Base-by-base conservation (phyloP, 1,139 yeast genomes). In the Hyphopichia burtonii region DNA sequence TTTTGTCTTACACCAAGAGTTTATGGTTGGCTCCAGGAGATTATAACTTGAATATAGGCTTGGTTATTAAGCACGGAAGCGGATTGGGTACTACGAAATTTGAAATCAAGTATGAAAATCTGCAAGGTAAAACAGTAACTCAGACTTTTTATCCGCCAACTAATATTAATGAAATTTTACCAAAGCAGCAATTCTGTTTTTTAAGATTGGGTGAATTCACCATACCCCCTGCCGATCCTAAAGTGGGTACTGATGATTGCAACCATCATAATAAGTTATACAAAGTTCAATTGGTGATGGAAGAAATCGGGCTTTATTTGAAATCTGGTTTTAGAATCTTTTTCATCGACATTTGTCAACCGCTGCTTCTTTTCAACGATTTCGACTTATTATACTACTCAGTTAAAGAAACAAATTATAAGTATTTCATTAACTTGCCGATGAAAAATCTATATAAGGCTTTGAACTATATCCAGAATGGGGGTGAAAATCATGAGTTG, bases 1-100 rank as follows among this genome's bases (percentile, higher is more conserved):
- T 78, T 18, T 63, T 81, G 25, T 68, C 76, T 11, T 80, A 74
- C 49, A 51, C 62, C n/a, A 76, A 77, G 45, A 54, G 61, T 0
- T 53, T 80, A 7, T 68, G 74, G 66, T 53, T 81, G n/a, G 65
- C 80, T 0, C 74, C 78, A 0, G 86, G 84, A 2, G 51, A 53
- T 4, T 81, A 81, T 54, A 78, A 77, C 45, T 58, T 74, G 17
- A 71, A 72, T 46, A 66, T 81, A 37, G 85, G 81, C 0, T 53
- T 82, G 16, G 74, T 77, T 4, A 64, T 79, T n/a, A 74, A 76
- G 39, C 69, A 68, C 39, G 79, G 81, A 0, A 66, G 71, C 47
- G 86, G 86, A 0, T 56, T 82, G 22, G 85, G 85, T 1, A 80
- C 85, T 9, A 77, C 83, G 14, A 74, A 74, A 49, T 80, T 81